Evolutionary conservation across 495 filamentous ascomycete genomes (phyloP).

Genomic region (Hypoxylon lienhwacheense): DNA sequence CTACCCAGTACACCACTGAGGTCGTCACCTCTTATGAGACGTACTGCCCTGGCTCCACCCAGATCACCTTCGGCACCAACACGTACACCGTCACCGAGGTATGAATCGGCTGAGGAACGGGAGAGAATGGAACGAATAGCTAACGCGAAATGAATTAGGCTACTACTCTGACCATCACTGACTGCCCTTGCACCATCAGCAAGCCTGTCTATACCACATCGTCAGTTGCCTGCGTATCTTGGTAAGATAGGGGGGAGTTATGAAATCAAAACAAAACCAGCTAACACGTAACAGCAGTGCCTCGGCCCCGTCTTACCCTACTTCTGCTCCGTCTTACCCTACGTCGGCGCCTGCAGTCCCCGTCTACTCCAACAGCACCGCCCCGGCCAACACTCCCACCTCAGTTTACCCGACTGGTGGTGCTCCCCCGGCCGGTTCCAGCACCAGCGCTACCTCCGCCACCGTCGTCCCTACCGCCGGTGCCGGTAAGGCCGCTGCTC

Average conservation of each 20-base stretch:
- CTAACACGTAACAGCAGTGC: constrained; percentile 36
- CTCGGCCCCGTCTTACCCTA: constrained; percentile 25
- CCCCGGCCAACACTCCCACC: constrained; percentile 36
- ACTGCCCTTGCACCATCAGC: constrained; percentile 78
- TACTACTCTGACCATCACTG: constrained; percentile 77
- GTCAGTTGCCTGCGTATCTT: constrained; percentile 66
- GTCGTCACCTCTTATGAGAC: constrained; percentile 79
- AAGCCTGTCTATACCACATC: constrained; percentile 66
- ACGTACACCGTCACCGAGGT: constrained; percentile 82
- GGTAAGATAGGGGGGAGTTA: constrained; percentile 53
- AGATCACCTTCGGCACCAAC: constrained; percentile 64
- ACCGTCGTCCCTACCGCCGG: constrained; percentile 59
- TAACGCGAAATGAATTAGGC: constrained; percentile 51
- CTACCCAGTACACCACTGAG: constrained; percentile 67
- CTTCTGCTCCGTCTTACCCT: constrained; percentile 28
- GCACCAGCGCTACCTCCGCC: constrained; percentile 38
- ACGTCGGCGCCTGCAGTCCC: constrained; percentile 28
- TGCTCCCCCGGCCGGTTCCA: constrained; percentile 43
- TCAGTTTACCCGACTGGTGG: constrained; percentile 37
- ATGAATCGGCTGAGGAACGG: background rate
- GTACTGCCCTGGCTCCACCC: constrained; percentile 79
- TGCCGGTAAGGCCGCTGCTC: constrained; percentile 65
- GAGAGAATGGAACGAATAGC: constrained; percentile 15
- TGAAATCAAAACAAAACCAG: constrained; percentile 14
- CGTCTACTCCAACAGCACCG: constrained; percentile 32